Percentiles rank a stretch among this genome's conserved stretches.
These are phyloP conservation scores for Fusarium hainanense DNA, from an alignment of 2,329 filamentous ascomycete species.

Conservation along the genomic window DNA sequence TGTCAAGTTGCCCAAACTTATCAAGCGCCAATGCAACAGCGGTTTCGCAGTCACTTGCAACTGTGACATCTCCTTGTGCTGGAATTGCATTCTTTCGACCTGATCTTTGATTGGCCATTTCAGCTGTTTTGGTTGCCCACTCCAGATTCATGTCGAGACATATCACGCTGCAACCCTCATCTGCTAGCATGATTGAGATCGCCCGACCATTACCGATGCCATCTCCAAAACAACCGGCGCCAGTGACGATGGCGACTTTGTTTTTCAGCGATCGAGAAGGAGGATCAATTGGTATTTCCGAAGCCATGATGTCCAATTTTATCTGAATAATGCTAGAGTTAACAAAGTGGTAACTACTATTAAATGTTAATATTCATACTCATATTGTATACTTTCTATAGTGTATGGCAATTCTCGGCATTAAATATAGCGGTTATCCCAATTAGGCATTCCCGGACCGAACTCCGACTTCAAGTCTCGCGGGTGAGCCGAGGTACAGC, in stretches of 20 bases:
- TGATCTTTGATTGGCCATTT: constrained; percentile 59
- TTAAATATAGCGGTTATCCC: not conserved
- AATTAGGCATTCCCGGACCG: constrained; percentile 3
- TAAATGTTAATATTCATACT: not conserved
- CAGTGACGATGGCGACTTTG: constrained; percentile 66
- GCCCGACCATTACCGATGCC: constrained; percentile 71
- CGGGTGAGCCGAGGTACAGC: constrained; percentile 1
- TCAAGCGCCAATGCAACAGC: constrained; percentile 56
- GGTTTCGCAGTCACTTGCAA: constrained; percentile 60
- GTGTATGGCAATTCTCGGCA: not conserved
- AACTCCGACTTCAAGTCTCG: not conserved
- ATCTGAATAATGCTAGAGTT: not conserved
- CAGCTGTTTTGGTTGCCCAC: constrained; percentile 64
- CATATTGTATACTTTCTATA: not conserved
- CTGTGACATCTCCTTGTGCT: constrained; percentile 65
- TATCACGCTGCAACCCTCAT: constrained; percentile 68
- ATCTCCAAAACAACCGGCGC: constrained; percentile 66
- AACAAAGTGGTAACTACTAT: not conserved
- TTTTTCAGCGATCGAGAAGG: constrained; percentile 30
- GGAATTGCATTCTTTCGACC: constrained; percentile 55
- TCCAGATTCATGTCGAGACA: constrained; percentile 65
- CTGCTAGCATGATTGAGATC: constrained; percentile 67
- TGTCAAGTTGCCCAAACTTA: constrained; percentile 67
- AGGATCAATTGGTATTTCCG: constrained; percentile 11
- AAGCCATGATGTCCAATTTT: constrained; percentile 7